Evolutionary conservation across 177 flowering plant genomes (phyloP), one percentile per base, ranked within the genome.

Genomic region (Vitis hybrid): DNA sequence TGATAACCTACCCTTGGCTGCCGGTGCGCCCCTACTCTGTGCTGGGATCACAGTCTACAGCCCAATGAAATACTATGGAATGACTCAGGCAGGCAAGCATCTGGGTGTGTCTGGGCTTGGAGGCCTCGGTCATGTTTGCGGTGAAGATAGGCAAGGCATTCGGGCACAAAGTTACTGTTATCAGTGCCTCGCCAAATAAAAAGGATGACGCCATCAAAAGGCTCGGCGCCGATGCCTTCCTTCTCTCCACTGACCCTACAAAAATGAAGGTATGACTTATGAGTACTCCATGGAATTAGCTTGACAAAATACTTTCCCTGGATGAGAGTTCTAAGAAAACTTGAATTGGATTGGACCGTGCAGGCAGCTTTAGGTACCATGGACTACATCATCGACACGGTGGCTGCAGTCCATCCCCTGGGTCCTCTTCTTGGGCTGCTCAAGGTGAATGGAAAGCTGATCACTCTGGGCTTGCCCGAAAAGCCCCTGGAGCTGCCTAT

Each of bases 31-130:
- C 0, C 77, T 84, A 0, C 64, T 84, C 18, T 83, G 86, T 64
- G 86, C 86, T 16, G 86, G 86, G 49, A 74, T 81, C 58, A 78
- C 84, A 2, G 81, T 83, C 45, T 83, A 76, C 62, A 83, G 86
- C 74, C 86, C 86, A 1, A 78, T 83, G 86, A 83, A 77, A 55
- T 81, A 83, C 49, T 81, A 78, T 62, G 84, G 81, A 33, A 75
- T 83, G 79, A 74, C 76, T 14, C 71, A 79, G 71, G 74, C 82
- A 2, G 84, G 86, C 12, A 78, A 78, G 65, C 84, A 81, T 67
- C 59, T 81, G 69, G 84, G 84, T 58, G 84, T 81, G 52, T 76
- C 73, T 1, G 84, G 84, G 55, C 82, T 81, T 33, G 84, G 82
- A 51, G 84, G 84, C 10, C 78, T 81, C 50, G 84, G 84, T 31